Percentiles rank a stretch among this genome's conserved stretches.
These are phyloP conservation scores for Pisolithus microcarpus DNA, from an alignment of 768 basidiomycete genomes.

Conservation along the genomic window DNA sequence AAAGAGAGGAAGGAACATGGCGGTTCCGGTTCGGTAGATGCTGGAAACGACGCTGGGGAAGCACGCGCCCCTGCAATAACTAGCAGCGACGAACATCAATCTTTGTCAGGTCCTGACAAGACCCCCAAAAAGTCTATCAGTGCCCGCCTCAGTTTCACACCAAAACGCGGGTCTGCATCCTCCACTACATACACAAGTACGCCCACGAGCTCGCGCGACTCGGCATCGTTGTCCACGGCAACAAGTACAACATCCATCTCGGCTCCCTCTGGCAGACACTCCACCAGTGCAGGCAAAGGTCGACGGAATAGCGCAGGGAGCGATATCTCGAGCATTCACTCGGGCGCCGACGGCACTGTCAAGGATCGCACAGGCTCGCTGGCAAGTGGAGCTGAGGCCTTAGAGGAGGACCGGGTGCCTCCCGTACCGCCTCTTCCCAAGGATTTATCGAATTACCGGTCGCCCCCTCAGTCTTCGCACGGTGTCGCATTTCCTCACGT, in stretches of 20 bases:
- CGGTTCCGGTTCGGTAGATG: constrained; percentile 29
- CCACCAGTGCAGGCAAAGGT: constrained; percentile 50
- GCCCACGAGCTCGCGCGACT: constrained; percentile 81
- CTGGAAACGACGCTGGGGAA: constrained; percentile 36
- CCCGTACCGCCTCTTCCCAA: constrained; percentile 92
- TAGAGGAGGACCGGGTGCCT: constrained; percentile 67
- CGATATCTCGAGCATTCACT: constrained; percentile 72
- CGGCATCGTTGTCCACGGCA: constrained; percentile 69
- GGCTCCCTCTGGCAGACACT: constrained; percentile 54
- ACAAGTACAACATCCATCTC: constrained; percentile 77
- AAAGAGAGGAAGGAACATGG: constrained; percentile 44
- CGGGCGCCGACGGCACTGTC: constrained; percentile 51
- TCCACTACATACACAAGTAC: constrained; percentile 82
- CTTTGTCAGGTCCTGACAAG: constrained; percentile 48
- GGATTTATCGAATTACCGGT: constrained; percentile 72
- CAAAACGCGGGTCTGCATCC: constrained; percentile 83
- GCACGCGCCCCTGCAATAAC: constrained; percentile 34
- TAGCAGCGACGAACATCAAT: constrained; percentile 53
- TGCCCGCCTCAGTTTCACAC: constrained; percentile 68
- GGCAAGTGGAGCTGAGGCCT: constrained; percentile 49
- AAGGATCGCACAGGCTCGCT: constrained; percentile 65
- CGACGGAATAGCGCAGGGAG: constrained; percentile 81
- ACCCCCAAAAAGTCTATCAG: constrained; percentile 58
- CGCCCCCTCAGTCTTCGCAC: constrained; percentile 57
- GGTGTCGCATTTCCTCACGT: constrained; percentile 44